phyloP scores from a whole-genome alignment of 345 rosid genomes.

The Schrenkiella parvula region DNA sequence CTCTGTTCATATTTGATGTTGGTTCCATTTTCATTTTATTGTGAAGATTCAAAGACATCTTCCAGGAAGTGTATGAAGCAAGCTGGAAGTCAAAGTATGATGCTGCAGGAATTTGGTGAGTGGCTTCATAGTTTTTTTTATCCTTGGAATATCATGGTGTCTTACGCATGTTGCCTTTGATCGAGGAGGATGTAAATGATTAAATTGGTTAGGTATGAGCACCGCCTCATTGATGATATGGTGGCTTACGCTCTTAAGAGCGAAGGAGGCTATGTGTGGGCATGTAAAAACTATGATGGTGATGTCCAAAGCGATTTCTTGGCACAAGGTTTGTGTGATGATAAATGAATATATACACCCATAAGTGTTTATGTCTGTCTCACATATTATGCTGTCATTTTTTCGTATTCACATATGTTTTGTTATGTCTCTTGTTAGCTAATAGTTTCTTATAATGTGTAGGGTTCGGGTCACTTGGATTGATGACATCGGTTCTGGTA shows the following conservation, averaged over 20 bases:
- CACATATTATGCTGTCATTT: not conserved
- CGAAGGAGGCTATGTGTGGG: conserved; percentile 99
- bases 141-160: not conserved
- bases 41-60: conserved; percentile 93
- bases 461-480: conserved; percentile 98
- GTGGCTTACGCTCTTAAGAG: conserved; percentile 97
- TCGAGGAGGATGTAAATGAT: not conserved
- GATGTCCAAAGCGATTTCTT: conserved; percentile 99
- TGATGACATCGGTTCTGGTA: conserved; percentile 99
- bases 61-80: conserved; percentile 95
- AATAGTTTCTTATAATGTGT: conserved; percentile 17
- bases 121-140: not conserved
- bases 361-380: not conserved
- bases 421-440: not conserved
- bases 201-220: conserved; percentile 77
- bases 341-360: not conserved
- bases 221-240: conserved; percentile 99
- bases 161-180: not conserved
- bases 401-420: not conserved
- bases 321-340: conserved; percentile 66
- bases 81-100: conserved; percentile 90
- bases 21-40: conserved; percentile 1
- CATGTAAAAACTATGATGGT: conserved; percentile 99
- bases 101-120: conserved; percentile 94
- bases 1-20: not conserved